Percentiles rank a stretch among this genome's conserved stretches.
These are phyloP conservation scores for Rostrohypoxylon terebratum DNA, from an alignment of 495 filamentous ascomycete species.

Conservation along the genomic window DNA sequence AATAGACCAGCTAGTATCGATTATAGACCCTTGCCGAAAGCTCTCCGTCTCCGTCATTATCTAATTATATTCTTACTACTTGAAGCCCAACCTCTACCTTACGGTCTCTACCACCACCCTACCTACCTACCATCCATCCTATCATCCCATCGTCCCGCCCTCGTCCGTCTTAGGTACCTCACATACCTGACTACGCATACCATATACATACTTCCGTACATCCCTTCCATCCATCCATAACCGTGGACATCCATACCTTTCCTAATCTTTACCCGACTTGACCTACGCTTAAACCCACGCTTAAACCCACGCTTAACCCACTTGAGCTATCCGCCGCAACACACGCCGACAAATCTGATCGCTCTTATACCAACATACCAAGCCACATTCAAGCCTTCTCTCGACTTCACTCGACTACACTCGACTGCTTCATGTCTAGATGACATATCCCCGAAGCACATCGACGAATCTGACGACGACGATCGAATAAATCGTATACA, in stretches of 20 bases:
- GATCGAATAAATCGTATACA: slow-evolving; percentile 41
- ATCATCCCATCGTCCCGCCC: background rate
- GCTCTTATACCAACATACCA: slow-evolving; percentile 20
- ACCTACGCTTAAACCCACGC: slow-evolving; percentile 32
- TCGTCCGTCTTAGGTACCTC: background rate
- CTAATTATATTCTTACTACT: slow-evolving; percentile 47
- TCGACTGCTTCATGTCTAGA: slow-evolving; percentile 33
- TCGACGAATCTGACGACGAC: slow-evolving; percentile 23
- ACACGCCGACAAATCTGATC: slow-evolving; percentile 19
- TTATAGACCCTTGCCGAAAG: slow-evolving; percentile 19
- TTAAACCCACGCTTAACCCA: slow-evolving; percentile 37
- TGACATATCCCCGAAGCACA: slow-evolving; percentile 31
- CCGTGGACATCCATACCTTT: slow-evolving; percentile 26
- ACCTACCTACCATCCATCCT: slow-evolving; percentile 15
- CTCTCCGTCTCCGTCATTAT: slow-evolving; percentile 23
- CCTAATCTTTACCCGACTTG: slow-evolving; percentile 30
- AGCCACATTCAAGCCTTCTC: background rate
- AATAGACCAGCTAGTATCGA: slow-evolving; percentile 25
- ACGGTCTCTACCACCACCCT: slow-evolving; percentile 28
- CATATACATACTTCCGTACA: slow-evolving; percentile 10
- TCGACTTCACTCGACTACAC: background rate
- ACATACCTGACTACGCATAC: slow-evolving; percentile 14
- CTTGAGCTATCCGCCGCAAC: slow-evolving; percentile 34
- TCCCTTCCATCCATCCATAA: slow-evolving; percentile 9
- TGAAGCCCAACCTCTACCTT: slow-evolving; percentile 47